These are phyloP conservation scores for Aspergillus floridensis DNA, from an alignment of 2,329 filamentous ascomycete species.

Conservation along the genomic window DNA sequence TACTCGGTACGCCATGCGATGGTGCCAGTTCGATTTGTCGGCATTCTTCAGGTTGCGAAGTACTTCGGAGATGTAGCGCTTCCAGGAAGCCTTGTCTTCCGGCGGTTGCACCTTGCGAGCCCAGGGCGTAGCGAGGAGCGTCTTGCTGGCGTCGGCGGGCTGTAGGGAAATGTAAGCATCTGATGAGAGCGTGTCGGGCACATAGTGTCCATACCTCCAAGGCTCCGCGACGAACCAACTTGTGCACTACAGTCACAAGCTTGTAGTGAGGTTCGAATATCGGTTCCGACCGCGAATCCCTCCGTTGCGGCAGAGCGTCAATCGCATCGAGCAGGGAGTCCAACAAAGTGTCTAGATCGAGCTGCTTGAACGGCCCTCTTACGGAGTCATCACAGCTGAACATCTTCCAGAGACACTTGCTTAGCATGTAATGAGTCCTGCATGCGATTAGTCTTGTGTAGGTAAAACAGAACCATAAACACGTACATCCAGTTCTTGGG, in stretches of 20 bases:
- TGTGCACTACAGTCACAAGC: conserved; percentile 76
- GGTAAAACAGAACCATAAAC: neutral
- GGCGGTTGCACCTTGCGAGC: conserved; percentile 51
- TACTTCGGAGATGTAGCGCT: conserved; percentile 60
- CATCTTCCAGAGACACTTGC: conserved; percentile 73
- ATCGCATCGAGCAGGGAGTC: conserved; percentile 60
- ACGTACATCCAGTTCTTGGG: conserved; percentile 63
- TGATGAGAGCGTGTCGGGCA: neutral
- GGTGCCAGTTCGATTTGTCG: conserved; percentile 94
- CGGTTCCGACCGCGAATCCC: conserved; percentile 64
- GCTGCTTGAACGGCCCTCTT: conserved; percentile 34
- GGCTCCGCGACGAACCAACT: conserved; percentile 62
- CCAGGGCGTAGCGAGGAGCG: conserved; percentile 55
- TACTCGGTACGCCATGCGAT: conserved; percentile 80
- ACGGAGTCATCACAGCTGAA: conserved; percentile 49
- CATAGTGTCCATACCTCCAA: conserved; percentile 38
- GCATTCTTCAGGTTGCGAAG: conserved; percentile 61
- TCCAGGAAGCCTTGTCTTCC: conserved; percentile 54
- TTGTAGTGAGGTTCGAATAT: conserved; percentile 93
- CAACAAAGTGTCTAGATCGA: conserved; percentile 51
- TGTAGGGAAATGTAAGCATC: conserved; percentile 30
- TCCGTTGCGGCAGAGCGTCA: conserved; percentile 58
- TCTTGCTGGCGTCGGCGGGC: conserved; percentile 48
- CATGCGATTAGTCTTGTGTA: neutral
- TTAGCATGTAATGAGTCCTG: conserved; percentile 65